Evolutionary conservation across 2,329 filamentous ascomycete species (phyloP).

Genomic region (Exophiala bonariae): DNA sequence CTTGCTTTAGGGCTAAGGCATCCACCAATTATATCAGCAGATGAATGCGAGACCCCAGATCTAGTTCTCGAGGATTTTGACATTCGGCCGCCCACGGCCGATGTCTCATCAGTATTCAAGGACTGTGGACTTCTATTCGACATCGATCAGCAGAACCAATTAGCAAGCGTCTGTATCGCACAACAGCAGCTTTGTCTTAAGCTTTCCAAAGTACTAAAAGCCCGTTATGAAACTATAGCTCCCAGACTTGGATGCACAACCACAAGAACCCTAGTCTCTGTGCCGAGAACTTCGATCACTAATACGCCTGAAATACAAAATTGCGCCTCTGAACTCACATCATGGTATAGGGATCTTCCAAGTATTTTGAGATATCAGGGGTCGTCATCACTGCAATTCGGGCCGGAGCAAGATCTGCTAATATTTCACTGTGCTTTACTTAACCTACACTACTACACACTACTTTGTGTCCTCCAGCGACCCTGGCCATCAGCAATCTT

Average conservation of each 20-base stretch:
- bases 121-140: conserved; percentile 6
- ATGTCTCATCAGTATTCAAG: conserved; percentile 61
- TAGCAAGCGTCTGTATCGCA: conserved; percentile 6
- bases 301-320: neutral
- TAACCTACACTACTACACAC: conserved; percentile 92
- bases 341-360: conserved; percentile 4
- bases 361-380: conserved; percentile 1
- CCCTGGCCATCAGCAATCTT: conserved; percentile 56
- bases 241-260: conserved; percentile 7
- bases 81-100: neutral
- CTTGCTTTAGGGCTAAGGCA: conserved; percentile 90
- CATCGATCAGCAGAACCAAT: conserved; percentile 7
- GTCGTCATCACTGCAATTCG: conserved; percentile 4
- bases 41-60: conserved; percentile 44
- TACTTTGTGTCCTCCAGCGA: conserved; percentile 85
- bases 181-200: conserved; percentile 11
- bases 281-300: neutral
- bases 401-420: conserved; percentile 9
- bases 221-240: conserved; percentile 4
- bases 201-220: conserved; percentile 1
- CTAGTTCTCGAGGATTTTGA: conserved; percentile 11
- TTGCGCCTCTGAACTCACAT: conserved; percentile 2
- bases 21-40: conserved; percentile 85
- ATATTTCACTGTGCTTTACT: conserved; percentile 78
- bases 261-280: conserved; percentile 2